Conservation (phyloP, 2,329 filamentous ascomycete species). For the Penicillium sp. region DNA sequence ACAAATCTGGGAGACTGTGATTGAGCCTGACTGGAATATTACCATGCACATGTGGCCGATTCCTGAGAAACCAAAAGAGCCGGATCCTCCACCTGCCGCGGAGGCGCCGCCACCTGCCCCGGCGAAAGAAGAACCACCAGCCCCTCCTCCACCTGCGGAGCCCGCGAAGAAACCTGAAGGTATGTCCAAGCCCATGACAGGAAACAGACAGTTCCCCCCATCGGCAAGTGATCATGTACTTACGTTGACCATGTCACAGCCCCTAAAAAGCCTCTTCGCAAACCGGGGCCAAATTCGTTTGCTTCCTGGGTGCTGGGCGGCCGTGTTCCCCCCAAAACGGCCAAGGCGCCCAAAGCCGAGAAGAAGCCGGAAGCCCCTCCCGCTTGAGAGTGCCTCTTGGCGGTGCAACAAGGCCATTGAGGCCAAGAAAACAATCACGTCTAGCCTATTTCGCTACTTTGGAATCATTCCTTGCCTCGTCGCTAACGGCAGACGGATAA, state of each 20-base stretch:
- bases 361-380: constrained; percentile 40
- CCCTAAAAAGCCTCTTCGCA: constrained; percentile 27
- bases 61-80: constrained; percentile 45
- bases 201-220: background rate
- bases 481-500: too few relatives aligned
- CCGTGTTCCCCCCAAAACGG: constrained; percentile 22
- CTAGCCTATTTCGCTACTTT: too few relatives aligned
- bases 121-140: constrained; percentile 15
- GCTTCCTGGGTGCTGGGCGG: constrained; percentile 42
- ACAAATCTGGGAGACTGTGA: constrained; percentile 71
- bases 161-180: constrained; percentile 31
- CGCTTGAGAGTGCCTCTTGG: background rate
- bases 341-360: constrained; percentile 40
- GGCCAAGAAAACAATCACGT: too few relatives aligned
- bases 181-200: constrained; percentile 13
- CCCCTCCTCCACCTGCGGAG: constrained; percentile 16
- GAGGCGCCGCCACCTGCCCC: constrained; percentile 16
- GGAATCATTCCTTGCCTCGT: too few relatives aligned
- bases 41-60: constrained; percentile 64
- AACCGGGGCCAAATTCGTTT: constrained; percentile 29
- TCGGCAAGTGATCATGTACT: background rate
- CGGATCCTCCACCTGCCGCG: constrained; percentile 30
- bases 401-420: too few relatives aligned
- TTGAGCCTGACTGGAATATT: constrained; percentile 69
- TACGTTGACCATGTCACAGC: constrained; percentile 11